Percentiles rank a stretch among this genome's conserved stretches.
These are phyloP conservation scores for Sugiyamaella smithiae DNA, from an alignment of 805 yeast genomes.

Conservation along the genomic window DNA sequence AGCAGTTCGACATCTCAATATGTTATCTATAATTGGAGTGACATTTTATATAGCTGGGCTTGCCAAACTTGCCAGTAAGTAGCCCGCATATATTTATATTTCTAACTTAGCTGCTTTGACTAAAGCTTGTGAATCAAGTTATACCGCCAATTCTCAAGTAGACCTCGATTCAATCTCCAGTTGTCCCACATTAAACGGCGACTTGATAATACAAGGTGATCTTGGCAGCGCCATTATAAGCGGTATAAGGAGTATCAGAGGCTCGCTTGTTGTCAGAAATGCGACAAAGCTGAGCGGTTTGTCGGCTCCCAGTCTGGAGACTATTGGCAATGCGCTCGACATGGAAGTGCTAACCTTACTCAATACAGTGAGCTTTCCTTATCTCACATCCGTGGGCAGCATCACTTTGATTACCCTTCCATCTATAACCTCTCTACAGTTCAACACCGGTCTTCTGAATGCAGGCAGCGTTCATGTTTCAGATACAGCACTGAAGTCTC, in stretches of 20 bases:
- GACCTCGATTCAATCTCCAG: constrained; percentile 70
- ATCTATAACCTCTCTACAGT: constrained; percentile 67
- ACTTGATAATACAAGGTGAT: constrained; percentile 62
- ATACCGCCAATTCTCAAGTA: constrained; percentile 67
- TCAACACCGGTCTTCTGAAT: constrained; percentile 65
- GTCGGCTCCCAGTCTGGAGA: constrained; percentile 74
- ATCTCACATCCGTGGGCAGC: constrained; percentile 76
- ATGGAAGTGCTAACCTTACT: constrained; percentile 65
- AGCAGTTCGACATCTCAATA: too few species aligned
- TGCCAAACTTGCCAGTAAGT: too few species aligned
- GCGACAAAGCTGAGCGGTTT: constrained; percentile 61
- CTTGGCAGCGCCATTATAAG: constrained; percentile 55
- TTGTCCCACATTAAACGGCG: constrained; percentile 81
- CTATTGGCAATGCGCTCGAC: constrained; percentile 67
- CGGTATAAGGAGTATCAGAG: constrained; percentile 73
- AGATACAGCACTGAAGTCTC: constrained; percentile 40
- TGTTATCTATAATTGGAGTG: too few species aligned
- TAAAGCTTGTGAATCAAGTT: constrained; percentile 14
- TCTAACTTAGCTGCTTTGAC: too few species aligned
- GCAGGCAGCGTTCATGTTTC: constrained; percentile 61
- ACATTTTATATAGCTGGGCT: too few species aligned
- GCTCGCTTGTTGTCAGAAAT: constrained; percentile 65
- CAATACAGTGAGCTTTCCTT: constrained; percentile 67
- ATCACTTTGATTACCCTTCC: constrained; percentile 83
- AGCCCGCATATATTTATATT: too few species aligned